Conservation (phyloP, 768 basidiomycete species). For the Clitopilus passeckerianus region DNA sequence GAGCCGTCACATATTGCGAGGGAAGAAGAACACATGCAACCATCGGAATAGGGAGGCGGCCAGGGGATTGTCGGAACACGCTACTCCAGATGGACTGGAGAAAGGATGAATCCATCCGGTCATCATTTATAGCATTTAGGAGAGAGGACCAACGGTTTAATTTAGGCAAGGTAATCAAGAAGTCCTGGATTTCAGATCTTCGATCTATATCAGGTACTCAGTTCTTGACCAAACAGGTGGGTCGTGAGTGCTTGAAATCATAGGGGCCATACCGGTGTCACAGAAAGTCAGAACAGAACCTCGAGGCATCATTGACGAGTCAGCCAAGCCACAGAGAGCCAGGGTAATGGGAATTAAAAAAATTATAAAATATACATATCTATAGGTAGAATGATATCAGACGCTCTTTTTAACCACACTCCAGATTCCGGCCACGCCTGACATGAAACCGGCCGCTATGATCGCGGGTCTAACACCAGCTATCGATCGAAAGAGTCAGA, state of each 20-base stretch:
- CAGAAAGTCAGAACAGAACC: constrained; percentile 18
- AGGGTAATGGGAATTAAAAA: constrained; percentile 40
- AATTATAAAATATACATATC: constrained; percentile 43
- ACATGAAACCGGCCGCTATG: constrained; percentile 85
- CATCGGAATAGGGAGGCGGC: not conserved
- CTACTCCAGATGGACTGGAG: not conserved
- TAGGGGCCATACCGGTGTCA: constrained; percentile 20
- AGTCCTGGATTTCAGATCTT: constrained; percentile 46
- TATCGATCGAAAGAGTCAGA: constrained; percentile 42
- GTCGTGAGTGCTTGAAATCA: constrained; percentile 27
- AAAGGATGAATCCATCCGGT: constrained; percentile 5
- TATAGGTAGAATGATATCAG: constrained; percentile 33
- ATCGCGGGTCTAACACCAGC: constrained; percentile 90
- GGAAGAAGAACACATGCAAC: not conserved
- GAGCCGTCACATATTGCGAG: not conserved
- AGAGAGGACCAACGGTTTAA: constrained; percentile 19
- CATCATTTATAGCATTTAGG: constrained; percentile 41
- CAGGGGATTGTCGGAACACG: not conserved
- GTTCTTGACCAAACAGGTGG: constrained; percentile 36
- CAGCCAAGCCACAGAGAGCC: constrained; percentile 36
- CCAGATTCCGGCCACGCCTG: constrained; percentile 89
- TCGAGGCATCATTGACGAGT: constrained; percentile 35
- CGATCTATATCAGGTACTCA: constrained; percentile 37
- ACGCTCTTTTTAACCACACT: constrained; percentile 90
- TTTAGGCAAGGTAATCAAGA: constrained; percentile 27